These are phyloP conservation scores for Candida sakaeoensis DNA, from an alignment of 805 yeast genomes.

Conservation along the genomic window DNA sequence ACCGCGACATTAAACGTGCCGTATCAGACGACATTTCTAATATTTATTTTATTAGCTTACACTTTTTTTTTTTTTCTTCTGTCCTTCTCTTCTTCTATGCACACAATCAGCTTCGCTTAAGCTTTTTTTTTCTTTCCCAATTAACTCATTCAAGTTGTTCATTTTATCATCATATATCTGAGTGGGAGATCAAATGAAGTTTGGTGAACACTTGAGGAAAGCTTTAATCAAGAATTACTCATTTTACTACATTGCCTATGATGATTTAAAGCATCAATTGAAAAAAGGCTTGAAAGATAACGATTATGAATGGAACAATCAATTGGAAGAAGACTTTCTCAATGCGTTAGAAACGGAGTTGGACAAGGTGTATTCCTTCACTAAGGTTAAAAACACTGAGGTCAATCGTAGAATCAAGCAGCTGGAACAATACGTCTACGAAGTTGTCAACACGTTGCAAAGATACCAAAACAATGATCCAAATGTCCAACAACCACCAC, in stretches of 20 bases:
- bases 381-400: constrained; percentile 83
- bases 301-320: constrained; percentile 65
- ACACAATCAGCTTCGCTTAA: too few species aligned
- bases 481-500: constrained; percentile 25
- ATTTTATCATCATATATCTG: neutral
- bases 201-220: constrained; percentile 88
- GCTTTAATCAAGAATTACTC: constrained; percentile 87
- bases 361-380: constrained; percentile 90
- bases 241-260: constrained; percentile 88
- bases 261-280: constrained; percentile 80
- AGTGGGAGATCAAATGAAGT: constrained; percentile 59
- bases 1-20: constrained; percentile 7
- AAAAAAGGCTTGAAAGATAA: constrained; percentile 62
- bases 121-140: too few species aligned
- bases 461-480: constrained; percentile 18
- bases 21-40: constrained; percentile 1
- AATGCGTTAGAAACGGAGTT: constrained; percentile 73
- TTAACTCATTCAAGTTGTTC: neutral
- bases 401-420: constrained; percentile 81
- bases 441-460: constrained; percentile 51
- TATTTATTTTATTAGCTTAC: too few species aligned
- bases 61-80: constrained; percentile 3
- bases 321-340: constrained; percentile 78
- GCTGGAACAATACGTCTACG: constrained; percentile 67
- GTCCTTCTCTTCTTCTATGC: too few species aligned